Base-by-base conservation (phyloP, 108 stramenopile species). In the Epipyxis sp. region DNA sequence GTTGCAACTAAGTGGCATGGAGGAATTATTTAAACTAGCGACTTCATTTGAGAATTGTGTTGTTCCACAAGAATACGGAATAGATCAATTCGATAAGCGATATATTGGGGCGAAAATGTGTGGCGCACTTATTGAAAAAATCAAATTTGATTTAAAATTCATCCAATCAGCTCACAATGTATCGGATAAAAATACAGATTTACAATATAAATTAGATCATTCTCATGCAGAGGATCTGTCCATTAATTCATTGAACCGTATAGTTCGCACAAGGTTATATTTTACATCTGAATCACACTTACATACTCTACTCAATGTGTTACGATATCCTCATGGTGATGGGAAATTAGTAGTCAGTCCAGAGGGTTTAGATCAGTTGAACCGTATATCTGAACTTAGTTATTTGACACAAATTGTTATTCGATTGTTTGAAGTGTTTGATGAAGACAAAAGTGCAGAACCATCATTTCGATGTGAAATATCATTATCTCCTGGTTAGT, bases 281-380 rank as follows among this genome's bases (percentile, higher is more conserved):
- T 90, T 90, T 77, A 99, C 97, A 1, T 92, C 91, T n/a, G 98
- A 99, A 86, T 91, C 91, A 30, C 98, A 99, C 88, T 79, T 99
- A 42, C 96, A 97, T 79, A 92, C 94, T 1, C 80, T 97, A 37
- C 79, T 98, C 59, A 97, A 95, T 81, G 93, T 95, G 43, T 82
- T 99, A 3, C 82, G 97, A n/a, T 94, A 77, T 59, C 76, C 37
- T 34, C 20, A 59, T 39, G 59, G 6, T 41, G 20, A 65, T 65
- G 6, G 25, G 43, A 16, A 42, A n/a, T 40, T 69, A 69, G 78
- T 34, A 20, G 40, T 79, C 10, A 41, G 29, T 50, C 29, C n/a
- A 44, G 37, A 40, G 0, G 78, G 35, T 25, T 41, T 43, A 40
- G 76, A 83, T 34, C 81, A 88, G 45, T 59, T 94, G 57, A 86